Conservation (phyloP, 352 stramenopile species). For the Globisporangium yorkense region DNA sequence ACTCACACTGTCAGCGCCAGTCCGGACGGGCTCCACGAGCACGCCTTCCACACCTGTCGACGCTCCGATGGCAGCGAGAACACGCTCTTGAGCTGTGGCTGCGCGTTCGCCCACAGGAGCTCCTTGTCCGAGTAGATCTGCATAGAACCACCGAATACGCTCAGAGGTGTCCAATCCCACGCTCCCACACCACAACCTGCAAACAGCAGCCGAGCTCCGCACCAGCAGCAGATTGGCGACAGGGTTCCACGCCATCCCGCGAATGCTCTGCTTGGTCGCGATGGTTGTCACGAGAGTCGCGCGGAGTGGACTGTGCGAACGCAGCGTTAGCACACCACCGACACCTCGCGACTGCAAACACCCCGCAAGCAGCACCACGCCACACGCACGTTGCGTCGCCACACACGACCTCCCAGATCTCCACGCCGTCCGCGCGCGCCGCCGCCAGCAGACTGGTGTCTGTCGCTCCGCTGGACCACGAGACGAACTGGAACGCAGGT, state of each 20-base stretch:
- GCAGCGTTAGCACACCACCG: neutral
- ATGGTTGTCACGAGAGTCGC: conserved; percentile 7
- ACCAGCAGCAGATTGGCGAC: conserved; percentile 26
- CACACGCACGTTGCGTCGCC: conserved; percentile 14
- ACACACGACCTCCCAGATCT: conserved; percentile 29
- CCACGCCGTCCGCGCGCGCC: conserved; percentile 15
- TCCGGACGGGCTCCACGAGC: conserved; percentile 40
- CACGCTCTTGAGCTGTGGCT: conserved; percentile 10
- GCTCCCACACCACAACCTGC: neutral
- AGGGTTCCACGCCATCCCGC: conserved; percentile 34
- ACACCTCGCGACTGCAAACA: too few relatives aligned
- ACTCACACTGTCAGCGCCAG: conserved; percentile 33
- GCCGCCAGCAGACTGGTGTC: conserved; percentile 24
- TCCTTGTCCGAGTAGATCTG: conserved; percentile 29
- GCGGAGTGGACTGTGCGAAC: conserved; percentile 2
- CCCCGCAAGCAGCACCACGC: neutral
- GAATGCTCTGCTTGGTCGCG: conserved; percentile 8
- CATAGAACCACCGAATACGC: neutral
- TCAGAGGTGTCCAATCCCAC: neutral
- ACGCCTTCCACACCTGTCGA: conserved; percentile 18
- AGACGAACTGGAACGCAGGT: conserved; percentile 15
- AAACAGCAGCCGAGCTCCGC: neutral
- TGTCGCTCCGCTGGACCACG: conserved; percentile 23
- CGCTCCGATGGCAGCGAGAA: conserved; percentile 3
- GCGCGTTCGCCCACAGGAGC: conserved; percentile 14